phyloP scores from a whole-genome alignment of 257 asterid species.

The Solanum pinnatisectum region DNA sequence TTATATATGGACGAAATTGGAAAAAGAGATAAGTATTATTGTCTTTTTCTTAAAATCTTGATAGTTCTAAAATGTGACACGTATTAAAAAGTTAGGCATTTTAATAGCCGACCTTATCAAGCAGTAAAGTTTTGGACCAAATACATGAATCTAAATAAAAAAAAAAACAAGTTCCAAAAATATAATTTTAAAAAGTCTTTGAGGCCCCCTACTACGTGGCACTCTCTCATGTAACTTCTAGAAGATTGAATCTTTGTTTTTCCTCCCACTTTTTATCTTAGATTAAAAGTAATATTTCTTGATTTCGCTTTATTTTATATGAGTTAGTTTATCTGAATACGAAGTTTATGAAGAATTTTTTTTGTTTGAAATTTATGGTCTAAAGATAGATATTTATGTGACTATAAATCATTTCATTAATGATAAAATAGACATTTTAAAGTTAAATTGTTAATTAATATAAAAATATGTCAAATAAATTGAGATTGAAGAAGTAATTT shows the following conservation, averaged over 20 bases:
- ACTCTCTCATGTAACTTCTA: conserved; percentile 1
- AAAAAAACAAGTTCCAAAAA: background rate
- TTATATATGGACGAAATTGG: conserved; percentile 19
- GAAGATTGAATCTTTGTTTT: background rate
- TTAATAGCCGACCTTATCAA: conserved; percentile 50
- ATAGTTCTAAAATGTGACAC: conserved; percentile 43
- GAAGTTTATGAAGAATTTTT: too few species aligned
- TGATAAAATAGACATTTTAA: accelerated
- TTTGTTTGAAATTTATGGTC: too few species aligned
- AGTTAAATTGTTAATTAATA: too few species aligned
- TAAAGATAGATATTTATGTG: too few species aligned
- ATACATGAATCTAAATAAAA: conserved; percentile 28
- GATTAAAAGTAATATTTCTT: background rate
- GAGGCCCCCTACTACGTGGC: conserved; percentile 7
- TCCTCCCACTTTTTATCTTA: background rate
- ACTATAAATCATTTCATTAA: too few species aligned
- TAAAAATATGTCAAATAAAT: background rate
- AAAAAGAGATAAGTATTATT: conserved; percentile 36
- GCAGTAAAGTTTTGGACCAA: conserved; percentile 12
- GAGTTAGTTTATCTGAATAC: accelerated
- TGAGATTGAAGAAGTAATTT: too few species aligned
- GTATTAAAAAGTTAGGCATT: conserved; percentile 25
- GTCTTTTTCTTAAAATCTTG: conserved; percentile 32
- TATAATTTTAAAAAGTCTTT: background rate
- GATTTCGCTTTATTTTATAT: too few species aligned